Evolutionary conservation across 2,329 filamentous ascomycete species (phyloP).

Genomic region (Diaporthe australafricana): DNA sequence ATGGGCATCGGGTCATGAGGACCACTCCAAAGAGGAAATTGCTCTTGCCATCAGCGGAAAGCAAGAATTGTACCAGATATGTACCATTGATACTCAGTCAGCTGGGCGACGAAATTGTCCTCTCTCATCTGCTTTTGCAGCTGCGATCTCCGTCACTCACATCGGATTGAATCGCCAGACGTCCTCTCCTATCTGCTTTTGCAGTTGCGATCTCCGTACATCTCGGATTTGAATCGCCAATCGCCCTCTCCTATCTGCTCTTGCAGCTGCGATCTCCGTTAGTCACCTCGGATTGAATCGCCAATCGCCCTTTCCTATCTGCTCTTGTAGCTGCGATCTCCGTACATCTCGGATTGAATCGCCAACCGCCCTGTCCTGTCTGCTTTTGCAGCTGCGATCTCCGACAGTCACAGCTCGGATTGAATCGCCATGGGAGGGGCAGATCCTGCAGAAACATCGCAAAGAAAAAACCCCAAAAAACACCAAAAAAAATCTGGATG

Average conservation of each 20-base stretch:
- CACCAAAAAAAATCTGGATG: too few relatives aligned
- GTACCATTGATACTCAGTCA: background rate
- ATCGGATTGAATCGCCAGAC: background rate
- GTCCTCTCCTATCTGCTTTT: background rate
- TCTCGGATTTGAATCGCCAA: background rate
- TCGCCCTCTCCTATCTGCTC: background rate
- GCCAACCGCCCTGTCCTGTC: background rate
- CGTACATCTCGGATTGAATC: background rate
- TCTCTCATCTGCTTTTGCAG: background rate
- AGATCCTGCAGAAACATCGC: too few relatives aligned
- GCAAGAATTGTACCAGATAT: slow-evolving; percentile 10
- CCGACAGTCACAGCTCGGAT: background rate
- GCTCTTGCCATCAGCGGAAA: background rate
- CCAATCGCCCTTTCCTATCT: background rate
- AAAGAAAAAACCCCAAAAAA: background rate
- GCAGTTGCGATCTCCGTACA: background rate
- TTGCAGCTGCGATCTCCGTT: background rate
- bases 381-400: background rate
- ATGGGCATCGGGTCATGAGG: background rate
- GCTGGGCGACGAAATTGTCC: slow-evolving; percentile 9
- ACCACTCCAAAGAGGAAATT: background rate
- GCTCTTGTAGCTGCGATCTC: background rate
- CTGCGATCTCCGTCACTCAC: background rate
- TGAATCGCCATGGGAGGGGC: background rate
- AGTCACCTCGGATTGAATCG: background rate